Base-by-base conservation (phyloP, 768 basidiomycete species). In the Boletales sp. region DNA sequence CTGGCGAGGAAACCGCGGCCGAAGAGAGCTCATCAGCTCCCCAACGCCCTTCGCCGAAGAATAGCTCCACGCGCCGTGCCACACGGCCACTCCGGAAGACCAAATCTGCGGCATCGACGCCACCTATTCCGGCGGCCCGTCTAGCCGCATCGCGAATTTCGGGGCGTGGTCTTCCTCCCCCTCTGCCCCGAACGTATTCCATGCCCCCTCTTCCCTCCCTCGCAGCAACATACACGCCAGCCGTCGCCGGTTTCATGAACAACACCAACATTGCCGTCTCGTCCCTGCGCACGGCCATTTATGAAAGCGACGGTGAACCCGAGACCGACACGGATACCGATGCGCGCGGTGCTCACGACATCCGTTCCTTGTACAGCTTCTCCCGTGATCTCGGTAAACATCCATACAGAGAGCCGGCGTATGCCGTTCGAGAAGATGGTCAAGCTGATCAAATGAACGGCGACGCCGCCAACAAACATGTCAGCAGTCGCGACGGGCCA, bases 251-350 rank as follows among this genome's bases (percentile, higher is more conserved):
- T 39, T 70, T 68, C 46, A 66, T 68, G 67, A 57, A 56, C 51
- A 68, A 70, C 50, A 68, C 67, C 10, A 70, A 70, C 42, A 68
- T 68, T 13, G 67, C 67, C n/a, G 68, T 68, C 14, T 68, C 67
- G 4, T 68, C 67, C 39, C 62, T 68, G 28, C 66, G 67, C 13
- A 68, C 67, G 1, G 64, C 68, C 17, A 70, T 68, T 11, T 68
- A 70, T 36, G 66, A 67, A 56, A 68, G 68, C 33, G 66, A 68
- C 41, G 66, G 60, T 13, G 66, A 68, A 50, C 61, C 52, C 9
- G 68, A 70, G 35, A 65, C 67, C 5, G 66, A 68, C 32, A 66
- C 68, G 35, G 68, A 68, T 38, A 53, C 56, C 19, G 68, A 69
- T 39, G 42, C 57, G 39, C 61, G 66, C n/a, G 54, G 51, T 33